A percentile compares a stretch with the other conserved stretches of the same genome.
phyloP scores from a whole-genome alignment of 305 asterid species.

The Fraxinus baroniana region DNA sequence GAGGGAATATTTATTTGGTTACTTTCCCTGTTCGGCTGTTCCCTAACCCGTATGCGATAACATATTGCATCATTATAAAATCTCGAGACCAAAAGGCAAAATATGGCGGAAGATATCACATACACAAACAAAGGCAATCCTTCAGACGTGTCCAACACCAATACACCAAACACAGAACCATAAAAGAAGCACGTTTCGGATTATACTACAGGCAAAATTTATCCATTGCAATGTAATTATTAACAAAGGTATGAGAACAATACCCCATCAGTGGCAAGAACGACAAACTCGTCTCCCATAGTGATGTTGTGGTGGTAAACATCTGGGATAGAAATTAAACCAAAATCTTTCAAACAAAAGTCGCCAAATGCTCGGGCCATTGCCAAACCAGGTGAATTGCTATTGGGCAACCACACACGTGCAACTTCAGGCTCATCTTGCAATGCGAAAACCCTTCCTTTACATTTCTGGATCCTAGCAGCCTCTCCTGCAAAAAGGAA shows the following conservation, averaged over 20 bases:
- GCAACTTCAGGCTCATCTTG: slow-evolving; percentile 34
- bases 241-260: not conserved
- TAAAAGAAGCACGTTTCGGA: not conserved
- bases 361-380: slow-evolving; percentile 42
- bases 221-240: not conserved
- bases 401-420: slow-evolving; percentile 36
- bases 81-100: not conserved
- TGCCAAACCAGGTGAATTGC: slow-evolving; percentile 35
- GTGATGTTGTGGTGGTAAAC: slow-evolving; percentile 24
- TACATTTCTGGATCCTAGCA: slow-evolving; percentile 34
- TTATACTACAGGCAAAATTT: not conserved
- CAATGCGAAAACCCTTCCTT: slow-evolving; percentile 34
- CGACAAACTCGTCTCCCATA: slow-evolving; percentile 26
- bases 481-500: slow-evolving; percentile 28
- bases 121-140: not conserved
- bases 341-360: slow-evolving; percentile 36
- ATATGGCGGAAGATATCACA: not conserved
- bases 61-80: not conserved
- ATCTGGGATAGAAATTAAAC: slow-evolving; percentile 35
- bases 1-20: not conserved
- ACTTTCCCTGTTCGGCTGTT: not conserved
- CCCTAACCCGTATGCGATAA: not conserved
- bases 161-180: not conserved
- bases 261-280: slow-evolving; percentile 39
- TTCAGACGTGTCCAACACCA: not conserved